Evolutionary conservation across 441 rosid genomes (phyloP).

Genomic region (Pelargonium cotyledonis): DNA sequence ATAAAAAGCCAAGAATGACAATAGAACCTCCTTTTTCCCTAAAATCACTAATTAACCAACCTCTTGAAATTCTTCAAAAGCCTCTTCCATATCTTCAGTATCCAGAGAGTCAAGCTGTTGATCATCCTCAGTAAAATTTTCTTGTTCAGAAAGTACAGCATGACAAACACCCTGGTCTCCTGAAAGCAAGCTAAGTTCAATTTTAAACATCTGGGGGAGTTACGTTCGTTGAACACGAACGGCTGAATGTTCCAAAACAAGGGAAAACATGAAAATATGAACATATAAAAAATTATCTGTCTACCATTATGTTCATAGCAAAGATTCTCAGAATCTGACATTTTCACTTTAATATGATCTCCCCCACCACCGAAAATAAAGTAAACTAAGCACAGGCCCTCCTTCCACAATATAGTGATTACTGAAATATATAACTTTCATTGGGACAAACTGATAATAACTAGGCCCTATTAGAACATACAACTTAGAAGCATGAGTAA

Average conservation of each 20-base stretch:
- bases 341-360: too few species aligned
- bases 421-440: too few species aligned
- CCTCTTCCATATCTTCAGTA: slow-evolving; percentile 40
- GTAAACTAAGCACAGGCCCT: too few species aligned
- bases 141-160: slow-evolving; percentile 34
- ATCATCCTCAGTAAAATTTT: slow-evolving; percentile 36
- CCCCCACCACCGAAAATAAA: too few species aligned
- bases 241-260: background rate
- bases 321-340: background rate
- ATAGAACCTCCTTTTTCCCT: background rate
- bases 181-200: slow-evolving; percentile 21
- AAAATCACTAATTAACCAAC: slow-evolving; percentile 32
- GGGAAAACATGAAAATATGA: background rate
- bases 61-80: slow-evolving; percentile 47
- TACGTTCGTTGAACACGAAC: background rate
- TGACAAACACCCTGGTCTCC: slow-evolving; percentile 32
- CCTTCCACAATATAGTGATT: too few species aligned
- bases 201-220: background rate
- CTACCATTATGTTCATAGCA: background rate
- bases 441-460: too few species aligned
- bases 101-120: slow-evolving; percentile 32
- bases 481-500: too few species aligned
- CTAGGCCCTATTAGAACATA: too few species aligned
- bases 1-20: background rate
- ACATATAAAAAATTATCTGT: background rate